Base-by-base conservation (phyloP, 306 rosid species). In the Acacia confusa region DNA sequence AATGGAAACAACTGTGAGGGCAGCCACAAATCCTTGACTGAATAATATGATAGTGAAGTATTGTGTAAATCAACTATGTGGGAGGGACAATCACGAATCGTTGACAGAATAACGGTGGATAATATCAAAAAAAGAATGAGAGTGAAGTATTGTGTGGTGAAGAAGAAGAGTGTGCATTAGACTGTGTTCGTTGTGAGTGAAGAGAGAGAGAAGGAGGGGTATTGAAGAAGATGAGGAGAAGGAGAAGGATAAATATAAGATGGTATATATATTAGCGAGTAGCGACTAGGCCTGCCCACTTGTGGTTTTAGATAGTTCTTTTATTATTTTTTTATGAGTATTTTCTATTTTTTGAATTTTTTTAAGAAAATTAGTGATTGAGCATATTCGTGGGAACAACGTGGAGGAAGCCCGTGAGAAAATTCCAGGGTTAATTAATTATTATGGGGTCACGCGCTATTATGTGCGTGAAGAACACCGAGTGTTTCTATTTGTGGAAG, bases 381-480 rank as follows among this genome's bases (percentile, higher is more conserved):
- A 16, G 44, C 81, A 82, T 58, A 69, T 82, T 86, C 86, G 22
- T 0, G 55, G 88, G 84, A 84, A 8, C 48, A 30, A 30, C 34
- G 14, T 81, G n/a, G 4, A 16, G 74, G 89, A 84, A 88, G 63
- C 77, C 14, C 2, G 27, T 60, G 50, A 24, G 91, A 86, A 88
- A 81, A 70, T 86, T 85, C 90, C 70, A 36, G 47, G 2, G 10
- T 6, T 9, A 34, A n/a, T 2, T 30, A 30, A 30, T 30, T 68
- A 0, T 3, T 30, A 13, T 0, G 0, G 0, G 1, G 4, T 4
- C 80, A 78, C 60, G 36, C 58, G 30, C 55, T 0, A 0, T 0
- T 0, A 0, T 0, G 1, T 1, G 0, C 78, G 78, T 87, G 78
- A 0, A 0, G 0, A 0, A 4, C 0, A 77, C 79, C 50, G n/a